These are phyloP conservation scores for Corynespora cassiicola DNA, from an alignment of 2,329 filamentous ascomycete species.

Conservation along the genomic window DNA sequence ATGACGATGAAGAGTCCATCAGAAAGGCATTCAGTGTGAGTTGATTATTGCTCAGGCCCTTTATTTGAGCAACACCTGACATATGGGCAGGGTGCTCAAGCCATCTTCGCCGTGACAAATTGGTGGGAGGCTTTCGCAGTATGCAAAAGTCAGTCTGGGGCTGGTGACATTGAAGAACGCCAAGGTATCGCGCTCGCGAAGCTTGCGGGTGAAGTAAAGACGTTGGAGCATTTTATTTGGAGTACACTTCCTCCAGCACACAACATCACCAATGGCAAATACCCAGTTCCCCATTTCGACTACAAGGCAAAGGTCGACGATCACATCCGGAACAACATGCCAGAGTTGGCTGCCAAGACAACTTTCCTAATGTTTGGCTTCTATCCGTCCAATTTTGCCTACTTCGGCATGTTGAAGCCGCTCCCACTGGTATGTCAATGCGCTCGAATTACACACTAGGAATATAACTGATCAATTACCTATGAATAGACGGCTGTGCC, in stretches of 20 bases:
- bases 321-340: slow-evolving; percentile 42
- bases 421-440: slow-evolving; percentile 9
- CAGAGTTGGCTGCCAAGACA: slow-evolving; percentile 21
- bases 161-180: slow-evolving; percentile 32
- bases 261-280: slow-evolving; percentile 35
- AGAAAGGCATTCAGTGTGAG: slow-evolving; percentile 14
- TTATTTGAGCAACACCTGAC: slow-evolving; percentile 5
- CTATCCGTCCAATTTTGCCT: slow-evolving; percentile 21
- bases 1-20: slow-evolving; percentile 16
- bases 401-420: slow-evolving; percentile 16
- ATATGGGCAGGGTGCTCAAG: slow-evolving; percentile 13
- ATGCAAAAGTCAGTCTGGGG: slow-evolving; percentile 30
- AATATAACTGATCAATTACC: no score
- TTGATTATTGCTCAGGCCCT: neutral
- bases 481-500: slow-evolving; percentile 1
- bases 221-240: slow-evolving; percentile 53
- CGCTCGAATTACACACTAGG: no score
- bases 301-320: slow-evolving; percentile 48
- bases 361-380: slow-evolving; percentile 20
- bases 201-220: slow-evolving; percentile 40
- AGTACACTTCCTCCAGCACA: slow-evolving; percentile 48
- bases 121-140: slow-evolving; percentile 16
- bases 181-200: slow-evolving; percentile 49
- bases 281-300: slow-evolving; percentile 48
- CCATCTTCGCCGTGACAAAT: slow-evolving; percentile 45